These are phyloP conservation scores for Penicillium bialowiezense DNA, from an alignment of 495 filamentous ascomycete genomes.

Conservation along the genomic window DNA sequence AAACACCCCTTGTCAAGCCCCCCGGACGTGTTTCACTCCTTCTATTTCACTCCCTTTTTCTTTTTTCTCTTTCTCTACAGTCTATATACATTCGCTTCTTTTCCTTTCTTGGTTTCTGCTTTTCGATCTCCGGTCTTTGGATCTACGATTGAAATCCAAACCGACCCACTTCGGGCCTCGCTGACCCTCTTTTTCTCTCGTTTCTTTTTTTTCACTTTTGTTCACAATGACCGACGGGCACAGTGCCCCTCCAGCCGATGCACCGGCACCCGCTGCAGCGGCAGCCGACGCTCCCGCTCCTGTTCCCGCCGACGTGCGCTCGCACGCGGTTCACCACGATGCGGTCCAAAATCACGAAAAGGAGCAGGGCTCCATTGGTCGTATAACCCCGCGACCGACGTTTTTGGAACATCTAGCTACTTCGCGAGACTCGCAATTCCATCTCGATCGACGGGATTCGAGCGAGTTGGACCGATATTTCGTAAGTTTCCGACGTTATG, in stretches of 20 bases:
- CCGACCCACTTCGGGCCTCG: neutral
- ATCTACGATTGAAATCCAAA: neutral
- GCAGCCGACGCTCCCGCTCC: constrained; percentile 22
- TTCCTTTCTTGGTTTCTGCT: neutral
- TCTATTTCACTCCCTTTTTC: constrained; percentile 2
- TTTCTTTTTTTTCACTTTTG: constrained; percentile 2
- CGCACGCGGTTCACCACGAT: constrained; percentile 19
- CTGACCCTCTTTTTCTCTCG: constrained; percentile 1
- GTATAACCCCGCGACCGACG: constrained; percentile 36
- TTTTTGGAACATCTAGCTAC: constrained; percentile 37
- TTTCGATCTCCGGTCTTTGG: neutral
- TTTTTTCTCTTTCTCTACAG: neutral
- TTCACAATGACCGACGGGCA: constrained; percentile 19
- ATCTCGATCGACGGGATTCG: constrained; percentile 28
- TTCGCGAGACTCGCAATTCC: constrained; percentile 38
- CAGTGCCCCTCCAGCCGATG: constrained; percentile 14
- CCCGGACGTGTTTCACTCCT: constrained; percentile 4
- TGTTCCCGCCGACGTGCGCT: constrained; percentile 23
- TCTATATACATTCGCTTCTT: constrained; percentile 1
- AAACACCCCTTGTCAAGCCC: constrained; percentile 4
- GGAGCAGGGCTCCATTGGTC: constrained; percentile 26
- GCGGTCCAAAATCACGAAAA: constrained; percentile 9
- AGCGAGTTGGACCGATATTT: constrained; percentile 46
- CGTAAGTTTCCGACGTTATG: constrained; percentile 26
- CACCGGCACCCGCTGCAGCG: constrained; percentile 11